Base-by-base conservation (phyloP, 306 rosid genomes). In the Quercus robur region DNA sequence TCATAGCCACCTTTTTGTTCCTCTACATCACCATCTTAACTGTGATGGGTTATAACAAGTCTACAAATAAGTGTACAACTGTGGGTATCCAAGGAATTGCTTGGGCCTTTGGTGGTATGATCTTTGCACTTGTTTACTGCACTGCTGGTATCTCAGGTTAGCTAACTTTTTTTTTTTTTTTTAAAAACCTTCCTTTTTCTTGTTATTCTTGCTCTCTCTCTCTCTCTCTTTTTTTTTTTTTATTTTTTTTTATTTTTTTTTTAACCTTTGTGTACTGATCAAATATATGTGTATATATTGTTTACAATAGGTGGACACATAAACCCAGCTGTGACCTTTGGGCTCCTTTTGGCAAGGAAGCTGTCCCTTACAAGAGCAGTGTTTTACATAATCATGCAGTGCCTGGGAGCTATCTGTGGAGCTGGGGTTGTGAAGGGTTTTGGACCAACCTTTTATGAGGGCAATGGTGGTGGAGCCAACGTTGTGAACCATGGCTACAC, bases 41-140 rank as follows among this genome's bases (percentile, higher is more conserved):
- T 31, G 98, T 92, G 0, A 94, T 92, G 93, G 98, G 97, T n/a
- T 92, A 89, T 2, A 77, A 56, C 23, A 87, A 84, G 23, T 72
- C 89, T 18, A 58, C 84, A 1, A 25, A 6, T 61, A 90, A 81
- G 84, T 94, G 98, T 82, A 49, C 85, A 77, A 72, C 90, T 75
- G 98, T 94, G 46, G 97, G 98, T 52, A 79, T 88, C 77, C 98
- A 92, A 61, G 98, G 98, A 7, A 94, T 94, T 81, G 98, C 98
- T 66, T 94, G 98, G 98, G 92, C 98, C 73, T 94, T 94, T 85
- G 98, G 98, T 76, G 98, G 98, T n/a, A 91, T 91, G 97, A 94
- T 94, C 69, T 94, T 94, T 70, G 94, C 97, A 11, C 97, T 94
- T 46, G 97, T 94, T 8, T 92, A 94, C 89, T 92, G 97, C 75